Percentiles rank a stretch among this genome's conserved stretches.
Conservation (phyloP, 768 basidiomycete genomes). For the Suillus subalutaceus region DNA sequence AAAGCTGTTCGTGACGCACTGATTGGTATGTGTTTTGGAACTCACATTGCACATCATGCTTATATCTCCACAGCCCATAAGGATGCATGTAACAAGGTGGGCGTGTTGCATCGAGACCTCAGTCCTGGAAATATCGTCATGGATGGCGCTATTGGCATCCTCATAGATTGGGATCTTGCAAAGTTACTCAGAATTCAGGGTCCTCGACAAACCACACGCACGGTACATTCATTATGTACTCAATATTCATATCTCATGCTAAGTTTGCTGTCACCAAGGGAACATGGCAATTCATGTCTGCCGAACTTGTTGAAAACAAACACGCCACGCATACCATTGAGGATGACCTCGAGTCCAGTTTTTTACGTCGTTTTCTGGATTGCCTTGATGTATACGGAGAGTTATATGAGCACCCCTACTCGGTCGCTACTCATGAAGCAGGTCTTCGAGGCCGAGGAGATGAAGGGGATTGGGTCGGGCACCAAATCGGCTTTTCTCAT, state of each 20-base stretch:
- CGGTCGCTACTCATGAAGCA: background rate
- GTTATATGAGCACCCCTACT: background rate
- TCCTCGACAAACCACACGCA: background rate
- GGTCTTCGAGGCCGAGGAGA: background rate
- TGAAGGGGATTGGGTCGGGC: background rate
- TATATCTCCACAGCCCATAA: constrained; percentile 7
- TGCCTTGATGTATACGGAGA: constrained; percentile 4
- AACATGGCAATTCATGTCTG: constrained; percentile 38
- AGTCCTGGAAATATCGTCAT: constrained; percentile 15
- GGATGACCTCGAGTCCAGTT: constrained; percentile 37
- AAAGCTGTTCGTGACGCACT: constrained; percentile 13
- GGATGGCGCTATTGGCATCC: constrained; percentile 16
- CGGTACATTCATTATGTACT: constrained; percentile 2
- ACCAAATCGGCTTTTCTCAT: background rate
- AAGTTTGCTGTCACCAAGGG: constrained; percentile 23
- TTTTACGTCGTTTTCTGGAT: constrained; percentile 24
- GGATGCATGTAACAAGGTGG: background rate
- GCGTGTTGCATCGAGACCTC: constrained; percentile 21
- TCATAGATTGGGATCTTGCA: constrained; percentile 33
- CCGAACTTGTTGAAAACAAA: constrained; percentile 18
- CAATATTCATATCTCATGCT: background rate
- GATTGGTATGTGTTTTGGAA: constrained; percentile 9
- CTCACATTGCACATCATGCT: background rate
- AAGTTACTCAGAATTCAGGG: background rate
- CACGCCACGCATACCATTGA: constrained; percentile 22